Conservation (phyloP, 2,329 filamentous ascomycete species). For the Aspergillus ibericus region DNA sequence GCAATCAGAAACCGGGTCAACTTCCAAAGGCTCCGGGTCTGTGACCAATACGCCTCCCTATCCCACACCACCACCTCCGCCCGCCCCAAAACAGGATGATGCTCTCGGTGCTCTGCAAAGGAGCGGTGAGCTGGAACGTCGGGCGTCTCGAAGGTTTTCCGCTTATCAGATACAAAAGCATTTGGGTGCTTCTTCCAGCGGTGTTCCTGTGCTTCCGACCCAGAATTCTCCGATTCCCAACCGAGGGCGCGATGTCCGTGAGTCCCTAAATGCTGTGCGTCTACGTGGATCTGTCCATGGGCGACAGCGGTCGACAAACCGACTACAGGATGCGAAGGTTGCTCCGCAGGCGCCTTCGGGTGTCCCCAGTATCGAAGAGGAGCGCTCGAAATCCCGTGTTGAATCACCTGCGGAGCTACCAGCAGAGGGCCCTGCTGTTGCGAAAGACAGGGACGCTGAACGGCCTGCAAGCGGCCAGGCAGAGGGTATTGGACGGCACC, state of each 20-base stretch:
- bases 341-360: conserved; percentile 44
- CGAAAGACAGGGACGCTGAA: conserved; percentile 60
- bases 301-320: conserved; percentile 53
- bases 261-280: conserved; percentile 75
- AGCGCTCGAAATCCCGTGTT: conserved; percentile 38
- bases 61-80: conserved; percentile 74
- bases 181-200: conserved; percentile 74
- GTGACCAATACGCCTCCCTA: conserved; percentile 37
- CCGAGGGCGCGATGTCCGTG: conserved; percentile 70
- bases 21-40: conserved; percentile 29
- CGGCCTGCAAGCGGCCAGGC: conserved; percentile 37
- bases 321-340: conserved; percentile 57
- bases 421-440: conserved; percentile 34
- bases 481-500: conserved; percentile 54
- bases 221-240: conserved; percentile 63
- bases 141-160: conserved; percentile 90
- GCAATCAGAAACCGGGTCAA: conserved; percentile 62
- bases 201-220: conserved; percentile 77
- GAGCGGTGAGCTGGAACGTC: conserved; percentile 85
- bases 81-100: conserved; percentile 80
- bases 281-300: conserved; percentile 58
- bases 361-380: conserved; percentile 59
- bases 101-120: conserved; percentile 87
- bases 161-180: conserved; percentile 97
- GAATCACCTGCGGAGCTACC: conserved; percentile 25